Base-by-base conservation (phyloP, 2,329 filamentous ascomycete genomes). In the Trichoderma arundinaceum region DNA sequence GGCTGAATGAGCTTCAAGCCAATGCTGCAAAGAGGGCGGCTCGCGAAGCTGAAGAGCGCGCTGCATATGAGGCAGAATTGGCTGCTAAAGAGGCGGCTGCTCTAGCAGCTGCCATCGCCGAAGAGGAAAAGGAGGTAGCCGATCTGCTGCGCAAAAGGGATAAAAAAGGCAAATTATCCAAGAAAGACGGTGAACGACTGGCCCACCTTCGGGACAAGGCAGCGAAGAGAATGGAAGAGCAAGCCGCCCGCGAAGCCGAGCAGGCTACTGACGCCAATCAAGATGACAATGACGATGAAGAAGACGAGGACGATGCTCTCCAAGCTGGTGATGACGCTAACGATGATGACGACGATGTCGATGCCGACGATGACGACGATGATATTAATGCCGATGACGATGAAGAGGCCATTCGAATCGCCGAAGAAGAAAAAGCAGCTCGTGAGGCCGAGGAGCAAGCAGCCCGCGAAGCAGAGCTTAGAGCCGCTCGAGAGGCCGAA, bases 301-400 rank as follows among this genome's bases (percentile, higher is more conserved):
- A 52, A n/a, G 41, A 61, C 52, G 43, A 48, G 43, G 28, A 39
- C 6, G 71, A 70, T 48, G 68, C 66, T 7, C 71, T 69, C 12
- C 66, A 68, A 7, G 61, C 59, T n/a, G 62, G 39, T 68, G 75
- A 78, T 64, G 74, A 77, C 32, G 77, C 74, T 19, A 72, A 70
- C 12, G 72, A 71, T 17, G 69, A 70, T 17, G 71, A 71, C 15
- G 66, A 66, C 9, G 43, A 56, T 39, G 61, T 39, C n/a, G 77
- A 82, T 65, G 59, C 43, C 61, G 71, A 76, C 38, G 56, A 59
- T 5, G 33, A 61, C 35, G 48, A 43, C 63, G 77, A 82, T 64
- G 66, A 68, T 56, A 67, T 69, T 19, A 64, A 72, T n/a, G 56
- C 69, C n/a, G 71, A 75, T 46, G 60, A 46, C 17, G 32, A 64